Evolutionary conservation across 1,284 basidiomycete species (phyloP), one percentile per base, ranked within the genome.

Genomic region (Ceratobasidium sp.): DNA sequence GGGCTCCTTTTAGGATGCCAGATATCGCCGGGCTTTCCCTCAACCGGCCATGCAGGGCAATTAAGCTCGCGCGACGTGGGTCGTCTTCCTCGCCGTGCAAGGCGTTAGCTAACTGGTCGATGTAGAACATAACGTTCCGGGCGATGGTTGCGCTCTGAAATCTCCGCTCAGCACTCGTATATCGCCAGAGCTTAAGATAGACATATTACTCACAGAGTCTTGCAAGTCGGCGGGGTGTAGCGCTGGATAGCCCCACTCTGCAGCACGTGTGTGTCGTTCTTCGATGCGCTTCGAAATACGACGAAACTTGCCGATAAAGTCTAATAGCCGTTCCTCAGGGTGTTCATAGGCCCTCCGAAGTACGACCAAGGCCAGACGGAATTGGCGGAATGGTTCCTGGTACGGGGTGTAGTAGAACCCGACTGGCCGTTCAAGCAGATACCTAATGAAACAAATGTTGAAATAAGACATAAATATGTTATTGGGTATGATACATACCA

Each of bases 341-440:
- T 26, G 39, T 33, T 74, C 69, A 28, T 63, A 74, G 1, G 45
- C 56, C 17, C 69, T 2, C 31, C 58, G 37, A 13, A 74, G 56
- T 8, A 74, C 26, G 2, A 60, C 53, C 11, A 74, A 31, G 13
- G 33, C 58, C 8, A 74, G 47, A 23, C 69, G 69, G 45, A 74
- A 74, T 47, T 74, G 58, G 4, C 58, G 69, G 53, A 49, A 74
- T 1, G 69, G 56, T 17, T 74, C 58, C n/a, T 51, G 33, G 20
- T 74, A 74, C 11, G 28, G 20, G 20, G 8, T 10, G 20, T 17
- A 45, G 23, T 74, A 74, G 47, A 61, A 61, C 0, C 39, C 28
- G 3, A 28, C 10, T 2, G 69, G 69, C 26, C 58, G n/a, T 26
- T 74, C 54, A 6, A 74, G 69, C 8, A 74, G 35, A 39, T 74